These are phyloP conservation scores for Chrysopogon serrulatus DNA, from an alignment of 176 grass and related monocot species.

Conservation along the genomic window DNA sequence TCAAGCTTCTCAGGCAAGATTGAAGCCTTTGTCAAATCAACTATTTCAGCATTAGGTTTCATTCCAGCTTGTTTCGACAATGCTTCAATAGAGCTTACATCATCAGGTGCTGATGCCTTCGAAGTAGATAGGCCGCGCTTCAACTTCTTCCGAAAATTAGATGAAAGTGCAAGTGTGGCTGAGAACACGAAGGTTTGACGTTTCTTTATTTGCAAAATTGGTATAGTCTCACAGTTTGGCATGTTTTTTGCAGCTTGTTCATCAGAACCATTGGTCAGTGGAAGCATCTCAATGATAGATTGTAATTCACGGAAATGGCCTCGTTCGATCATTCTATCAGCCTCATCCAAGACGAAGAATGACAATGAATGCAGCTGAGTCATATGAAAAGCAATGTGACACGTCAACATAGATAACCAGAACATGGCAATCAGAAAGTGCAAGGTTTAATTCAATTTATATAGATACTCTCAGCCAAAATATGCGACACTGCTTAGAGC, in stretches of 20 bases:
- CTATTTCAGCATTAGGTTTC: constrained; percentile 76
- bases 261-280: constrained; percentile 36
- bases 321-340: constrained; percentile 91
- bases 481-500: not conserved
- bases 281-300: constrained; percentile 89
- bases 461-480: not conserved
- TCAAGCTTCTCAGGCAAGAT: constrained; percentile 87
- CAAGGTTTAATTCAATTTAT: not conserved
- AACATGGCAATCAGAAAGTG: not conserved
- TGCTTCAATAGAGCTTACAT: constrained; percentile 66
- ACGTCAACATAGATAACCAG: not conserved
- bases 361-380: constrained; percentile 80
- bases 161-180: constrained; percentile 82
- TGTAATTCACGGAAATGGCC: constrained; percentile 90
- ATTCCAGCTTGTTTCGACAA: constrained; percentile 85
- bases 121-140: constrained; percentile 61
- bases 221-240: constrained; percentile 49
- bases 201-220: constrained; percentile 78
- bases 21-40: constrained; percentile 80
- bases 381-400: constrained; percentile 12
- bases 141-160: constrained; percentile 89
- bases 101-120: constrained; percentile 36
- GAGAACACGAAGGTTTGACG: constrained; percentile 96
- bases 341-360: constrained; percentile 93
- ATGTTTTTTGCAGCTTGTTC: constrained; percentile 22